Evolutionary conservation across 495 filamentous ascomycete species (phyloP).

Genomic region (Aspergillus avenaceus): DNA sequence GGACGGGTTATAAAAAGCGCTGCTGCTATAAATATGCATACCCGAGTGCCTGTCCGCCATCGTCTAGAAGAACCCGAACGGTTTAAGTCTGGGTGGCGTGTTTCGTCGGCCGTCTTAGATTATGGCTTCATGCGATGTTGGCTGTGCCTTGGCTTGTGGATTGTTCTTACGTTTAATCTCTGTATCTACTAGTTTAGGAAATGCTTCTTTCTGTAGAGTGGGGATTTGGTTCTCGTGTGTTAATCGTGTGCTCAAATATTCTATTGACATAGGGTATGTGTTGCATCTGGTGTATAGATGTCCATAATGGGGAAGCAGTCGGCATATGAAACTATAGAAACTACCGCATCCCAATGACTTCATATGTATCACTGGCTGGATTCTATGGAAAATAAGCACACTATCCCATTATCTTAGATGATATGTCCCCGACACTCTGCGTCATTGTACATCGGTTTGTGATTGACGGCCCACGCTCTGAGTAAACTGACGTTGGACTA

Average conservation of each 20-base stretch:
- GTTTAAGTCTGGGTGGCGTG: background rate
- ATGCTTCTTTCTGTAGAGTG: too few relatives aligned
- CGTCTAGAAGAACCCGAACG: background rate
- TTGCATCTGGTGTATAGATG: too few relatives aligned
- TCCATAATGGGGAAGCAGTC: too few relatives aligned
- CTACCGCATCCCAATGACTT: background rate
- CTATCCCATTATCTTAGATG: background rate
- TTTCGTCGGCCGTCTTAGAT: too few relatives aligned
- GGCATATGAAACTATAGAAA: too few relatives aligned
- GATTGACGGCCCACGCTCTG: background rate
- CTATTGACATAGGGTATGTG: too few relatives aligned
- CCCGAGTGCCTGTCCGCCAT: background rate
- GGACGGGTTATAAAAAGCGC: background rate
- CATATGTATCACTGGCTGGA: background rate
- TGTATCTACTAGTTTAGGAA: too few relatives aligned
- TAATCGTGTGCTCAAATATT: too few relatives aligned
- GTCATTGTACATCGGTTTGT: background rate
- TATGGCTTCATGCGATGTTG: too few relatives aligned
- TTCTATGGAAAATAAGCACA: background rate
- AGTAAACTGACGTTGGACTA: background rate
- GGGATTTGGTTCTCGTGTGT: too few relatives aligned
- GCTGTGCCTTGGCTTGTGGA: too few relatives aligned
- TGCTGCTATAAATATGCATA: background rate
- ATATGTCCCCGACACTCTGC: background rate
- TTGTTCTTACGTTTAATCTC: too few relatives aligned